phyloP scores from a whole-genome alignment of 371 early-diverging fungal species.

The Zopfochytrium polystomum region DNA sequence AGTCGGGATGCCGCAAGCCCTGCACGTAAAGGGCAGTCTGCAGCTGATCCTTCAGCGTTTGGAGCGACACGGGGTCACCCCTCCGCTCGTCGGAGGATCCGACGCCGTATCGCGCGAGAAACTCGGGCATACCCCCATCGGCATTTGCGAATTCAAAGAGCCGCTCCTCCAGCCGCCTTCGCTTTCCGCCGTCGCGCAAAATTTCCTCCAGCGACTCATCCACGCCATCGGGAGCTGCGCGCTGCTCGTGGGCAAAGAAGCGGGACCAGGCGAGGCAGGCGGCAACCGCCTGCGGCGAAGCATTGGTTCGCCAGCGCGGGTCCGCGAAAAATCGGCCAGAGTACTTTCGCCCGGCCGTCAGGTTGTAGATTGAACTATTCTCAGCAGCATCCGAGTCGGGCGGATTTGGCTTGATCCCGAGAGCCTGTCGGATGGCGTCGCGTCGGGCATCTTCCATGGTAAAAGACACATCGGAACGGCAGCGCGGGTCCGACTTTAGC shows the following conservation, averaged over 20 bases:
- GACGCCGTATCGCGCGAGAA: slow-evolving; percentile 4
- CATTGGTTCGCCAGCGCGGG: slow-evolving; percentile 8
- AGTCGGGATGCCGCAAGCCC: slow-evolving; percentile 9
- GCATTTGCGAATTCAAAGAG: background rate
- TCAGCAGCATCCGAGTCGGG: background rate
- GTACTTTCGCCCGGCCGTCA: slow-evolving; percentile 1
- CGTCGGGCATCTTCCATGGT: background rate
- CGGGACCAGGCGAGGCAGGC: slow-evolving; percentile 12
- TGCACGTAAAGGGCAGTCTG: slow-evolving; percentile 14
- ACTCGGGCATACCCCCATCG: slow-evolving; percentile 13
- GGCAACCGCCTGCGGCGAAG: slow-evolving; percentile 16
- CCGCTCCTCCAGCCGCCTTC: background rate
- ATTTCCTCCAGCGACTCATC: background rate
- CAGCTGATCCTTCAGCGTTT: slow-evolving; percentile 5
- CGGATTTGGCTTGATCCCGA: background rate
- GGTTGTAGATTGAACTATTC: background rate
- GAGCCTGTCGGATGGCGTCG: background rate
- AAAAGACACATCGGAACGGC: background rate
- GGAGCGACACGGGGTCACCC: background rate
- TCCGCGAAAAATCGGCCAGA: slow-evolving; percentile 9
- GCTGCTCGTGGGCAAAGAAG: background rate
- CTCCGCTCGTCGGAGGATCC: background rate
- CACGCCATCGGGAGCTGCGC: background rate
- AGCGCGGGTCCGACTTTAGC: slow-evolving; percentile 2
- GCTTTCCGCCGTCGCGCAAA: background rate